Conservation (phyloP, 805 yeast genomes). For the Candida sithepensis region DNA sequence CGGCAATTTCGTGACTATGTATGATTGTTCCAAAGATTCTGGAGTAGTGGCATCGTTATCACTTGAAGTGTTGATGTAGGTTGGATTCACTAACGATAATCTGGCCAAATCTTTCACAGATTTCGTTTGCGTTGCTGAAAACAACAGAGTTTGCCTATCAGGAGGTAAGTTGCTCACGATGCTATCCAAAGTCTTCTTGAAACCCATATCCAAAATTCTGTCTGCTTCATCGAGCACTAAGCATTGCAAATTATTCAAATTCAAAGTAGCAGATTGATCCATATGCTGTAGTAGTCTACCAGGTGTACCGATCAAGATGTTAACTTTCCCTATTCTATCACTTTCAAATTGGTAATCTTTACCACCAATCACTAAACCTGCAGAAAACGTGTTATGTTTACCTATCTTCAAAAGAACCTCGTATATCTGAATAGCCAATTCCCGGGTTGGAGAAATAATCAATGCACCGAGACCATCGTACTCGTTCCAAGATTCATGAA, state of each 20-base stretch:
- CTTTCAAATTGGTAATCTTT: constrained; percentile 79
- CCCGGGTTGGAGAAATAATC: constrained; percentile 89
- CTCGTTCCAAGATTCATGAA: constrained; percentile 71
- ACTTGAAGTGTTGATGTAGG: constrained; percentile 46
- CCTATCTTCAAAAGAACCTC: constrained; percentile 86
- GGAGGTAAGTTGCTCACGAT: constrained; percentile 76
- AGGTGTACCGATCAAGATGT: constrained; percentile 86
- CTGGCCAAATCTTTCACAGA: constrained; percentile 80
- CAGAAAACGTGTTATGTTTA: constrained; percentile 67
- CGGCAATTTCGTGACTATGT: constrained; percentile 62
- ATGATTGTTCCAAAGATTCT: constrained; percentile 78
- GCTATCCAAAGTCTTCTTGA: constrained; percentile 76
- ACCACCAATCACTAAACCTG: constrained; percentile 92
- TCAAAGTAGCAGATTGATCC: constrained; percentile 84
- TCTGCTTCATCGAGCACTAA: constrained; percentile 90
- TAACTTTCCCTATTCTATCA: constrained; percentile 74
- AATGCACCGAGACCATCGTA: constrained; percentile 87
- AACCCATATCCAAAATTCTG: constrained; percentile 91
- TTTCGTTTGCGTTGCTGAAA: constrained; percentile 88
- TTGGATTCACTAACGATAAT: constrained; percentile 63
- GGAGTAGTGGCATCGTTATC: constrained; percentile 54
- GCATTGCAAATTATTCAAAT: constrained; percentile 68
- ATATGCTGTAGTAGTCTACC: constrained; percentile 87
- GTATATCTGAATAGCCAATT: constrained; percentile 84
- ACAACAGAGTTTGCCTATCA: constrained; percentile 76